Base-by-base conservation (phyloP, 371 early-diverging fungal genomes). In the Rhizomucor miehei region DNA sequence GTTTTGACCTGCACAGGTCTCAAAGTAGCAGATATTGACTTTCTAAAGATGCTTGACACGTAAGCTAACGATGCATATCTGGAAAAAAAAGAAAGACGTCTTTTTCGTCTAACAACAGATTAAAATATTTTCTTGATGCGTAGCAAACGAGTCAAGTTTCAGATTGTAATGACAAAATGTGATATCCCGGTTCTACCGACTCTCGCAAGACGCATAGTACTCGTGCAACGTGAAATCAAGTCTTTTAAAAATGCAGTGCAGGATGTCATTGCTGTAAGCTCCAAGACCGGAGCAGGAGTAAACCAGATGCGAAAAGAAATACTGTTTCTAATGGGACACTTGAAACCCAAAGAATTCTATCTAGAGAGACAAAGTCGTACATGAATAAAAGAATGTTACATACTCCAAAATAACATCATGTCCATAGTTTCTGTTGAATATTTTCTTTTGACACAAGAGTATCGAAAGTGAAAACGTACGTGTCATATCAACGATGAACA, bases 81-180 rank as follows among this genome's bases (percentile, higher is more conserved):
- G n/a, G n/a, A n/a, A n/a, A n/a, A n/a, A n/a, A n/a, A n/a, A n/a
- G n/a, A n/a, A n/a, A n/a, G n/a, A n/a, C n/a, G n/a, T n/a, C n/a
- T n/a, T n/a, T n/a, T n/a, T n/a, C n/a, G n/a, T n/a, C n/a, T n/a
- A n/a, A n/a, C n/a, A n/a, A n/a, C n/a, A n/a, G n/a, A n/a, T n/a
- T n/a, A n/a, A n/a, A n/a, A n/a, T n/a, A n/a, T n/a, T n/a, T n/a
- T n/a, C n/a, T n/a, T 53, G 37, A 19, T 44, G 4, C 54, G 62
- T 57, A 71, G 81, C 16, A 70, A 75, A 35, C 60, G 72, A 43
- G 77, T 80, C 38, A 80, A 81, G 58, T 89, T 87, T 59, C 90
- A 90, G 53, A 66, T 91, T n/a, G 82, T 91, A 3, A 67, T 91
- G 64, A 91, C 92, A 20, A 91, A 91, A 56, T 86, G 90, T 60